Evolutionary conservation across 805 yeast genomes (phyloP).

Genomic region (Hanseniaspora guilliermondii): DNA sequence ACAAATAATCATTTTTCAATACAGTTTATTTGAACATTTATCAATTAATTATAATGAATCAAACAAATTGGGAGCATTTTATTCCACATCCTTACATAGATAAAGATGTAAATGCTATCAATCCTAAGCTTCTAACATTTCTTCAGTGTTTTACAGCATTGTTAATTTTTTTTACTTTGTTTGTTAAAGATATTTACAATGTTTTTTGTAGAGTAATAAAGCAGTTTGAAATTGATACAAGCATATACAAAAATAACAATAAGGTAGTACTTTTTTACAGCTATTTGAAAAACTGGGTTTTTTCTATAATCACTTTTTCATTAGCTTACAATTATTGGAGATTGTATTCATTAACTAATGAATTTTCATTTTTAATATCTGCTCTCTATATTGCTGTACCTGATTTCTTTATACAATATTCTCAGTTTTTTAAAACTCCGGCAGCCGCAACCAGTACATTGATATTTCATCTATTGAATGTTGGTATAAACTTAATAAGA

Average conservation of each 20-base stretch:
- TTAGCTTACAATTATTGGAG: background rate
- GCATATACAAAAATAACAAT: background rate
- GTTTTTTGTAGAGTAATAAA: background rate
- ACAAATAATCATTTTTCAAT: no score
- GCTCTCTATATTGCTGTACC: background rate
- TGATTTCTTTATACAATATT: slow-evolving; percentile 23
- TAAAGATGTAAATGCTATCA: slow-evolving; percentile 3
- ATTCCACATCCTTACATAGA: slow-evolving; percentile 7
- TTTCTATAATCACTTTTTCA: background rate
- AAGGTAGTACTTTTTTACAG: background rate
- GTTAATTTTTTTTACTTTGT: background rate
- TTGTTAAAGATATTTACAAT: background rate
- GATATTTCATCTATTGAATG: slow-evolving; percentile 22
- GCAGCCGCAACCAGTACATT: slow-evolving; percentile 23
- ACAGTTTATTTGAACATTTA: no score
- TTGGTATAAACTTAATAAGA: slow-evolving; percentile 17
- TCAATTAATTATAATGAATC: background rate
- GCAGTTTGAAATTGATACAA: background rate
- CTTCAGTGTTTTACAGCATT: background rate
- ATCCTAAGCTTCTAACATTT: slow-evolving; percentile 4
- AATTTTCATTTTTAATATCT: background rate
- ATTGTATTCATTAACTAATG: background rate
- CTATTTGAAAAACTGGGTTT: background rate
- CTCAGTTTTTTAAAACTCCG: slow-evolving; percentile 24
- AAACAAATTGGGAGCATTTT: background rate